Evolutionary conservation across 805 yeast species (phyloP), one percentile per base, ranked within the genome.

Genomic region (Saccharomycopsis babjevae): DNA sequence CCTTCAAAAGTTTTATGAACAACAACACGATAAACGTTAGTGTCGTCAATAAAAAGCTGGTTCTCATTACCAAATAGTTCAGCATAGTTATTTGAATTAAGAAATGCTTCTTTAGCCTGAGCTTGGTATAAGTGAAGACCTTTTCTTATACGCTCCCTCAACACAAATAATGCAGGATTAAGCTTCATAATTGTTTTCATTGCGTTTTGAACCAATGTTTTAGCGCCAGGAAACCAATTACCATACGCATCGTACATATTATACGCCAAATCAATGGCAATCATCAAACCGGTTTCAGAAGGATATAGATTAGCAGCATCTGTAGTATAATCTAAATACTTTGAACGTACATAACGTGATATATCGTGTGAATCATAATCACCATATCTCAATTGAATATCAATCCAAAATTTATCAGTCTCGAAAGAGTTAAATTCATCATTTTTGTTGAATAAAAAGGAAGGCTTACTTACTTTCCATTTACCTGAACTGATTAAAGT

Each of bases 281-380:
- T 80, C 79, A 94, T 82, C 11, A 89, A 79, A 64, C 99, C 99
- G 0, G 97, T 89, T 1, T 96, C 89, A 1, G 96, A 86, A 3
- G 99, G 98, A 70, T 94, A 94, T 60, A 85, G 77, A 67, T 93
- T 86, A 3, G 87, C 78, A 64, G 83, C 86, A 71, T 94, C 99
- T 1, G 89, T 82, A 1, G 97, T 93, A 68, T 94, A 94, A 68
- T 94, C 99, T 68, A 94, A 75, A 71, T 85, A 94, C 70, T 94
- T 94, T 6, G 97, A 92, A 59, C 97, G 77, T 0, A 96, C 88
- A 70, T 94, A 94, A 66, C 97, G 83, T 0, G 97, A 87, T 57
- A 94, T 91, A 71, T 94, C 98, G 70, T 94, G 99, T 4, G 97
- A 89, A 72, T 94, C 99, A 72, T 89, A 94, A 71, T 94, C 99